A percentile compares a stretch with the other conserved stretches of the same genome.
These are phyloP conservation scores for Coemansia sp. DNA, from an alignment of 192 early-diverging fungal genomes.

Conservation along the genomic window DNA sequence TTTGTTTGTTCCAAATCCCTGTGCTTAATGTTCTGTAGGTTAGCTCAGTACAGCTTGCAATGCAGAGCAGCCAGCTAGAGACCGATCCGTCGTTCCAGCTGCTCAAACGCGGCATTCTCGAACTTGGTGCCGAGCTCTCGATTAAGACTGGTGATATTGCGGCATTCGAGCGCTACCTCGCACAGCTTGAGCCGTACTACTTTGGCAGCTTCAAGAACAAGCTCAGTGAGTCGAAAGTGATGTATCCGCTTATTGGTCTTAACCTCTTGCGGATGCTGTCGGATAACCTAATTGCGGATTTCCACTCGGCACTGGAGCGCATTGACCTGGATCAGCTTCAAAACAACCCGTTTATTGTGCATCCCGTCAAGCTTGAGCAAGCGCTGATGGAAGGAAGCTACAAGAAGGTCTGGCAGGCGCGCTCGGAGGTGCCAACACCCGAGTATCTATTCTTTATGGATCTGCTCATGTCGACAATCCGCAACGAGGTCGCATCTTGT, in stretches of 20 bases:
- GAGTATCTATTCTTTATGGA: constrained; percentile 95
- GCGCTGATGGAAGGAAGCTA: constrained; percentile 97
- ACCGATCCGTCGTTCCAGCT: constrained; percentile 31
- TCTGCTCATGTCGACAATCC: constrained; percentile 89
- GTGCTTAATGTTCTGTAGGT: constrained; percentile 24
- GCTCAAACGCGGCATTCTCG: constrained; percentile 61
- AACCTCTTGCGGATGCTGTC: constrained; percentile 91
- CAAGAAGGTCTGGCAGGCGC: constrained; percentile 93
- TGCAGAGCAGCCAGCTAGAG: constrained; percentile 32
- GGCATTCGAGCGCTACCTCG: constrained; percentile 93
- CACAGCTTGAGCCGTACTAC: constrained; percentile 89
- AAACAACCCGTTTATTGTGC: constrained; percentile 82
- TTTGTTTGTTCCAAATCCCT: background rate
- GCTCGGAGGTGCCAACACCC: constrained; percentile 83
- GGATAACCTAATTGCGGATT: constrained; percentile 95
- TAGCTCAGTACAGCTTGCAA: constrained; percentile 31
- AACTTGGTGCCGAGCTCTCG: constrained; percentile 87
- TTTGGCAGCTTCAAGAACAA: constrained; percentile 57
- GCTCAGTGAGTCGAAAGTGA: constrained; percentile 75
- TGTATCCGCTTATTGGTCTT: constrained; percentile 88
- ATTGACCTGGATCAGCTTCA: constrained; percentile 81
- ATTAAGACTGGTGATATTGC: constrained; percentile 85
- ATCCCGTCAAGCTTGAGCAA: constrained; percentile 93
- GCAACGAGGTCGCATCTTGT: constrained; percentile 94
- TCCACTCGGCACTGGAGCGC: constrained; percentile 94